Percentiles rank a stretch among this genome's conserved stretches.
Evolutionary conservation across 2,329 filamentous ascomycete genomes (phyloP).

Genomic region (Emericellopsis cladophorae): DNA sequence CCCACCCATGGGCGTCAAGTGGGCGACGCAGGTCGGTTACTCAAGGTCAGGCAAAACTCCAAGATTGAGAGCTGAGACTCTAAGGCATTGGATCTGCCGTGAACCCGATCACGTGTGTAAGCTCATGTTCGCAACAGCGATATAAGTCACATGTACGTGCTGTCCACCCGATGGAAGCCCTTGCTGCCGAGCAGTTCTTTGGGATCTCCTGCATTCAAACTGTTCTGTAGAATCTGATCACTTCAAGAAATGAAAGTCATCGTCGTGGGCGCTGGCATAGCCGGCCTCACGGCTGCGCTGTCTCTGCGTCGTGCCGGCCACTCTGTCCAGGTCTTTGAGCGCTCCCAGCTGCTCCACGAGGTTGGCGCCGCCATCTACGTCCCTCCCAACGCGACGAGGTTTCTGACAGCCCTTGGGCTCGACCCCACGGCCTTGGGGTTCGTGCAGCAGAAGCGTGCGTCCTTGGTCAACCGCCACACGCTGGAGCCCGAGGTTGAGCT

Average conservation of each 20-base stretch:
- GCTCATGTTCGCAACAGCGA: too few species aligned
- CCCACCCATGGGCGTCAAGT: too few species aligned
- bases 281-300: slow-evolving; percentile 19
- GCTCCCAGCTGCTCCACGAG: slow-evolving; percentile 21
- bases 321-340: slow-evolving; percentile 20
- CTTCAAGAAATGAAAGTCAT: slow-evolving; percentile 11
- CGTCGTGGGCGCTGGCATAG: slow-evolving; percentile 23
- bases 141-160: too few species aligned
- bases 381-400: slow-evolving; percentile 21
- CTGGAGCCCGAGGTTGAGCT: slow-evolving; percentile 7
- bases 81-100: too few species aligned
- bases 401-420: slow-evolving; percentile 22
- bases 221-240: too few species aligned
- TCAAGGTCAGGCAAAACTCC: too few species aligned
- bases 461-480: slow-evolving; percentile 11
- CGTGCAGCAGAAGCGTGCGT: slow-evolving; percentile 10
- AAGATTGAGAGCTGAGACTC: too few species aligned
- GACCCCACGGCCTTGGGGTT: slow-evolving; percentile 14
- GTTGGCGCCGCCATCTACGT: slow-evolving; percentile 24
- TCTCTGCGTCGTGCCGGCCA: slow-evolving; percentile 20
- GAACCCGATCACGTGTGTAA: too few species aligned
- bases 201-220: not conserved
- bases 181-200: not conserved
- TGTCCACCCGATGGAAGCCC: too few species aligned
- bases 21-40: too few species aligned